Conservation (phyloP, 202 grass and related monocot species). For the Panicum hallii region DNA sequence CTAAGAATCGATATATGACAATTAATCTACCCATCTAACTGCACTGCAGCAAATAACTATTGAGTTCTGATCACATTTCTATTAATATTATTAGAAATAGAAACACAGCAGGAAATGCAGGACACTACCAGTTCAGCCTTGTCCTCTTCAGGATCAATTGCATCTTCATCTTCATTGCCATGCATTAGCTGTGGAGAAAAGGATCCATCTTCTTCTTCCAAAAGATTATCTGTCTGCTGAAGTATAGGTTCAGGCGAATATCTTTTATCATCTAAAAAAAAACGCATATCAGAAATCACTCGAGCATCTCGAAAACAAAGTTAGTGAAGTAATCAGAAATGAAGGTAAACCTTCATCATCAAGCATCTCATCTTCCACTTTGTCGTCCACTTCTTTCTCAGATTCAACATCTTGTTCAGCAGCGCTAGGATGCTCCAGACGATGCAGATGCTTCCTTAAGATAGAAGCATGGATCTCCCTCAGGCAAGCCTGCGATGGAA, state of each 20-base stretch:
- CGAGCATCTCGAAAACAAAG: constrained; percentile 9
- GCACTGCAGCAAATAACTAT: constrained; percentile 33
- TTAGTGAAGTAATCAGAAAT: constrained; percentile 32
- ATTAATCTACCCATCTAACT: constrained; percentile 7
- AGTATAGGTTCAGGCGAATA: constrained; percentile 74
- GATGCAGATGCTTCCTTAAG: constrained; percentile 86
- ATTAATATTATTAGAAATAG: constrained; percentile 8
- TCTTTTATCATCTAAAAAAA: constrained; percentile 64
- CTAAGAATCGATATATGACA: constrained; percentile 17
- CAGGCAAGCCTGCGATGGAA: constrained; percentile 67
- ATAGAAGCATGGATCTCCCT: constrained; percentile 96
- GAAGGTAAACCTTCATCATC: constrained; percentile 68
- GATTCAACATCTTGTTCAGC: constrained; percentile 52
- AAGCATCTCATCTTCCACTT: constrained; percentile 53
- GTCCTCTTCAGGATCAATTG: constrained; percentile 98
- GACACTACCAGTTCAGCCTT: constrained; percentile 80
- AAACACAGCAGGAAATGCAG: constrained; percentile 36
- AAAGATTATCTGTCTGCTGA: constrained; percentile 60
- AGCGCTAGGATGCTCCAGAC: constrained; percentile 62
- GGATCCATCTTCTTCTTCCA: constrained; percentile 81
- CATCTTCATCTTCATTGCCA: constrained; percentile 82
- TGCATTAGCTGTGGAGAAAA: constrained; percentile 96
- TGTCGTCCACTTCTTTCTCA: constrained; percentile 56
- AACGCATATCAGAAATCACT: constrained; percentile 34
- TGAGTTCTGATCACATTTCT: not conserved